phyloP scores from a whole-genome alignment of 1,139 yeast species.

The Ogataea hybrid region DNA sequence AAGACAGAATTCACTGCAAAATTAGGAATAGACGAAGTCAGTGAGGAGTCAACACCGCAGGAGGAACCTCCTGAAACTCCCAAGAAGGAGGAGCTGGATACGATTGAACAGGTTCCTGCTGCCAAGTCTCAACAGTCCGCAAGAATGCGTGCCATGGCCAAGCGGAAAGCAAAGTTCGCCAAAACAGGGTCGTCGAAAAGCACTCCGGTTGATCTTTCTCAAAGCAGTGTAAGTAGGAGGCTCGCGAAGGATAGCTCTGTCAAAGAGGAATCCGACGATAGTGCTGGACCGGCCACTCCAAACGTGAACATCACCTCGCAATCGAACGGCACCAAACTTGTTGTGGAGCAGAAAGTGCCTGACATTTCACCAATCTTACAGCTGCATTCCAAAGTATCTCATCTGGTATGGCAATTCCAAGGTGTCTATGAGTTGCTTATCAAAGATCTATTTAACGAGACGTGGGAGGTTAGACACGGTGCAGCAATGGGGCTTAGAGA shows the following conservation, averaged over 20 bases:
- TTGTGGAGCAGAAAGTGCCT: slow-evolving; percentile 74
- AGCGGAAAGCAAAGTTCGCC: slow-evolving; percentile 84
- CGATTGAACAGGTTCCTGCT: not conserved
- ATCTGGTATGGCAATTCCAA: slow-evolving; percentile 91
- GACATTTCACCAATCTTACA: slow-evolving; percentile 70
- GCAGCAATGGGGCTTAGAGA: slow-evolving; percentile 93
- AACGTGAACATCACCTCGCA: slow-evolving; percentile 70
- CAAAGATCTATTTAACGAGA: slow-evolving; percentile 77
- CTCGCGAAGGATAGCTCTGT: slow-evolving; percentile 36
- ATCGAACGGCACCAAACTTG: slow-evolving; percentile 76
- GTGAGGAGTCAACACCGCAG: slow-evolving; percentile 10
- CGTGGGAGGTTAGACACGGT: slow-evolving; percentile 97
- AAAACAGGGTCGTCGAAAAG: slow-evolving; percentile 52
- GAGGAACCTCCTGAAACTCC: slow-evolving; percentile 2
- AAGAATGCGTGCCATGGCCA: slow-evolving; percentile 89
- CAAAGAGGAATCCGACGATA: slow-evolving; percentile 20
- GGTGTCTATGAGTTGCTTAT: slow-evolving; percentile 89
- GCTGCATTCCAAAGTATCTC: slow-evolving; percentile 73
- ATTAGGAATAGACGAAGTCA: slow-evolving; percentile 26
- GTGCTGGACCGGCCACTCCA: slow-evolving; percentile 20
- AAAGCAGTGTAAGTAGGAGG: slow-evolving; percentile 69
- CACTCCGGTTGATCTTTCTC: slow-evolving; percentile 71
- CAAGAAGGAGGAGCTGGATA: slow-evolving; percentile 7
- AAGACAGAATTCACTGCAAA: slow-evolving; percentile 32
- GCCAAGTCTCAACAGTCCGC: slow-evolving; percentile 48